Conservation (phyloP, 1,284 basidiomycete genomes). For the Fomitopsis schrenkii region DNA sequence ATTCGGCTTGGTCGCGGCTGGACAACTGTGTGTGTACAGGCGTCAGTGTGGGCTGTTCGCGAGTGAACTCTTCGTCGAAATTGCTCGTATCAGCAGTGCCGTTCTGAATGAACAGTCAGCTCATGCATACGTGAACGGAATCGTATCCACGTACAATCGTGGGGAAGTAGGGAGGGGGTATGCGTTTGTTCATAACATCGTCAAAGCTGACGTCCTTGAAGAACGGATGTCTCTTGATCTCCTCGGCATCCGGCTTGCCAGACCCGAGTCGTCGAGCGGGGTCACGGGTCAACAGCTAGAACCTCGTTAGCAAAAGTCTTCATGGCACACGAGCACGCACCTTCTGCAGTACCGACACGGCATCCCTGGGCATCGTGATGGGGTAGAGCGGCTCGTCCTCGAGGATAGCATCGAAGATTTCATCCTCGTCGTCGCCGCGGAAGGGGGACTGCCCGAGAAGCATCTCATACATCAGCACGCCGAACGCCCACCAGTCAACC, state of each 20-base stretch:
- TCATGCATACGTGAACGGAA: constrained; percentile 9
- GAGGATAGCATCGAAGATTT: constrained; percentile 98
- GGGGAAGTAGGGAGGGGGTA: constrained; percentile 97
- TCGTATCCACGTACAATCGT: constrained; percentile 67
- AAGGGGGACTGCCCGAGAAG: constrained; percentile 98
- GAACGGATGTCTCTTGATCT: constrained; percentile 97
- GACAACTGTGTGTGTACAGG: constrained; percentile 96
- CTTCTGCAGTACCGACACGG: constrained; percentile 94
- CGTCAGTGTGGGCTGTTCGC: constrained; percentile 95
- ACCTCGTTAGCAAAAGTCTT: not conserved
- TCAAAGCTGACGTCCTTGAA: constrained; percentile 98
- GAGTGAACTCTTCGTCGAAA: constrained; percentile 97
- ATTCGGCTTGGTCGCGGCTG: constrained; percentile 91
- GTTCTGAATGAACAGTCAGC: constrained; percentile 41
- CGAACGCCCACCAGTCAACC: constrained; percentile 99
- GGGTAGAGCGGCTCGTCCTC: constrained; percentile 99
- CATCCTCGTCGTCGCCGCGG: constrained; percentile 98
- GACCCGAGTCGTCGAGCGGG: constrained; percentile 92
- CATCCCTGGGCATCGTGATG: constrained; percentile 99
- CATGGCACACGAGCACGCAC: constrained; percentile 32
- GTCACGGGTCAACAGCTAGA: constrained; percentile 87
- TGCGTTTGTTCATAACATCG: constrained; percentile 93
- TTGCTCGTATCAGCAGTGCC: constrained; percentile 82
- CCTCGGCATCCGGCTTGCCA: constrained; percentile 91
- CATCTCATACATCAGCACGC: constrained; percentile 99